Evolutionary conservation across 23 red algal species (phyloP), one percentile per base, ranked within the genome.

Genomic region (Gracilaria caudata): DNA sequence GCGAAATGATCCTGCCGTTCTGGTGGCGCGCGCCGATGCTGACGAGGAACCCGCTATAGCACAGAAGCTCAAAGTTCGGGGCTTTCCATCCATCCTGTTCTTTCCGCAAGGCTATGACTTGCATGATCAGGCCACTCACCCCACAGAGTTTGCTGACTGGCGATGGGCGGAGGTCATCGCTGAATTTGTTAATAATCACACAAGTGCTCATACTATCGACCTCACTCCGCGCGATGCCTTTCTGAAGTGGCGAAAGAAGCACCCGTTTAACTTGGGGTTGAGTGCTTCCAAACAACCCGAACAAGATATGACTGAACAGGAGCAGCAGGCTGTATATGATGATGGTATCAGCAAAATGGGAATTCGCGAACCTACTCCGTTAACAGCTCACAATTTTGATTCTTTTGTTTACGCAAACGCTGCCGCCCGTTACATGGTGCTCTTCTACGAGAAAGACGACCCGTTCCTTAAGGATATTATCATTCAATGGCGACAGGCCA

Each of bases 141-240:
- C 56, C 14, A 26, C 36, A 7, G 44, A 86, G 29, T 86, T 86
- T 73, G 44, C 82, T 20, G 82, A 86, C 66, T 86, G 66, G 39
- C 61, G 82, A 28, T 86, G 82, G 82, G 82, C 82, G n/a, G 82
- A 86, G 65, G 17, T 86, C 2, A 86, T 86, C 23, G 82, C 82
- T 35, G 82, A 86, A 55, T 86, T 86, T 58, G 82, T 86, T 9
- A 86, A 86, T 64, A 86, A 86, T 39, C 64, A 86, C 34, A 86
- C 82, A 10, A 23, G 20, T 26, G 20, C 17, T 3, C 23, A 40
- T 2, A 30, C 19, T 49, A 57, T 86, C 29, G n/a, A 47, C 3
- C 21, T 86, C 13, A 17, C 39, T 28, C 65, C 82, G 7, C 61
- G 45, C 6, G 45, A 73, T 17, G 29, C n/a, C 5, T 86, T 73